These are phyloP conservation scores for Colletotrichum trifolii DNA, from an alignment of 2,329 filamentous ascomycete species.

Conservation along the genomic window DNA sequence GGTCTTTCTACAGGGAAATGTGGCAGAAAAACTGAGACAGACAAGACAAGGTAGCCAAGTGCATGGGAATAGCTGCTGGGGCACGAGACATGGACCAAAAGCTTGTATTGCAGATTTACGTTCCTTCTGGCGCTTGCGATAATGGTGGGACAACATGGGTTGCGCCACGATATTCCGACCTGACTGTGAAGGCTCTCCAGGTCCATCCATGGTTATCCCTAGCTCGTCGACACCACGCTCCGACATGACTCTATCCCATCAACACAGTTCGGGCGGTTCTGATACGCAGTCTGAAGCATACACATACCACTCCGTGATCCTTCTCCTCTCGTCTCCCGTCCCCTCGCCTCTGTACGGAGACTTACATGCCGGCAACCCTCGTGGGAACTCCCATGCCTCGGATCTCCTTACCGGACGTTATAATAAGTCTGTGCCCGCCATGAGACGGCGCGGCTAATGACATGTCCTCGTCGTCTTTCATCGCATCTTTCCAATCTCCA, in stretches of 20 bases:
- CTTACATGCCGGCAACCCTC: not conserved
- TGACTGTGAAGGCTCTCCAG: too few species aligned
- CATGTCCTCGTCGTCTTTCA: not conserved
- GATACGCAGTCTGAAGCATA: conserved; percentile 24
- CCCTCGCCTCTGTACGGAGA: not conserved
- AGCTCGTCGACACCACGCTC: too few species aligned
- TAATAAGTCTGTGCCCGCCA: not conserved
- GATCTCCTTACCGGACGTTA: not conserved
- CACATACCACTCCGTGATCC: not conserved
- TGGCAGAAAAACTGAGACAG: too few species aligned
- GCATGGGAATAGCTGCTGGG: too few species aligned
- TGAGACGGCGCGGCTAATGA: conserved; percentile 10
- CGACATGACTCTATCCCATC: not conserved
- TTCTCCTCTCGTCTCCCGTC: not conserved
- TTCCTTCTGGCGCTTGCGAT: too few species aligned
- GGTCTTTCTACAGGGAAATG: too few species aligned
- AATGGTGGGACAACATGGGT: too few species aligned
- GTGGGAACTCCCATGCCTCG: not conserved
- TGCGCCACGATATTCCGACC: too few species aligned
- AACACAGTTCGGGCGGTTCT: conserved; percentile 20
- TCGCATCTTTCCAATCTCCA: not conserved
- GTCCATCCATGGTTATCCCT: too few species aligned
- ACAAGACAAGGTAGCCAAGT: too few species aligned
- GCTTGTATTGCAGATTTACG: too few species aligned
- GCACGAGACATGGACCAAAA: too few species aligned